These are phyloP conservation scores for Sarocladium brachiariae DNA, from an alignment of 2,329 filamentous ascomycete genomes.

Conservation along the genomic window DNA sequence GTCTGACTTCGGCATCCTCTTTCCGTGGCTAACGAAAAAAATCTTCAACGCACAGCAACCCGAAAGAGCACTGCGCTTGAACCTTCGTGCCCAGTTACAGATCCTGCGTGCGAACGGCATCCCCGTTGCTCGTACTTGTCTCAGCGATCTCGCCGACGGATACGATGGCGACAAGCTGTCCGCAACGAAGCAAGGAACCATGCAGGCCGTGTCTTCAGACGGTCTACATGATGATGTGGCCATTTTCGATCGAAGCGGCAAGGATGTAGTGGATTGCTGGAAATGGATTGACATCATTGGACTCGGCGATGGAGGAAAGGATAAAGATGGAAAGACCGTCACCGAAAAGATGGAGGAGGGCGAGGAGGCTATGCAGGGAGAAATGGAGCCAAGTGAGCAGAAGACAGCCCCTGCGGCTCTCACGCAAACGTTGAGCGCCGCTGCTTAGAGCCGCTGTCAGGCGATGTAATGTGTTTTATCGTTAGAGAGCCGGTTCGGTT, in stretches of 20 bases:
- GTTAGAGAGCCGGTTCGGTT: neutral
- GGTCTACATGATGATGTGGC: constrained; percentile 40
- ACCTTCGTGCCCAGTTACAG: constrained; percentile 52
- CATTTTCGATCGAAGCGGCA: constrained; percentile 40
- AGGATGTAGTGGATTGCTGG: constrained; percentile 39
- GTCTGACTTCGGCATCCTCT: constrained; percentile 76
- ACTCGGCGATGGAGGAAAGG: constrained; percentile 28
- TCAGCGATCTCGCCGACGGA: constrained; percentile 44
- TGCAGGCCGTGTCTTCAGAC: constrained; percentile 20
- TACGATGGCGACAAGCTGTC: constrained; percentile 30
- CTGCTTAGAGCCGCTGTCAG: neutral
- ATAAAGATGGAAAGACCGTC: constrained; percentile 22
- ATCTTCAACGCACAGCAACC: constrained; percentile 52
- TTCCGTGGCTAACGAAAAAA: constrained; percentile 60
- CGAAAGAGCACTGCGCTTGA: constrained; percentile 51
- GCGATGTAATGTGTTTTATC: no score
- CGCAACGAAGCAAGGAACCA: constrained; percentile 14
- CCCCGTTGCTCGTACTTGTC: constrained; percentile 41
- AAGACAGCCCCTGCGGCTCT: neutral
- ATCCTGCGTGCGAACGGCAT: constrained; percentile 44
- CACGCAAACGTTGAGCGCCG: constrained; percentile 9
- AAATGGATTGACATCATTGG: constrained; percentile 46
- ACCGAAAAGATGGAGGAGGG: constrained; percentile 27
- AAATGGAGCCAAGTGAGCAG: constrained; percentile 21
- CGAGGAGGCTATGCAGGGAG: constrained; percentile 27